Conservation (phyloP, 441 rosid genomes). For the Erodium texanum region DNA sequence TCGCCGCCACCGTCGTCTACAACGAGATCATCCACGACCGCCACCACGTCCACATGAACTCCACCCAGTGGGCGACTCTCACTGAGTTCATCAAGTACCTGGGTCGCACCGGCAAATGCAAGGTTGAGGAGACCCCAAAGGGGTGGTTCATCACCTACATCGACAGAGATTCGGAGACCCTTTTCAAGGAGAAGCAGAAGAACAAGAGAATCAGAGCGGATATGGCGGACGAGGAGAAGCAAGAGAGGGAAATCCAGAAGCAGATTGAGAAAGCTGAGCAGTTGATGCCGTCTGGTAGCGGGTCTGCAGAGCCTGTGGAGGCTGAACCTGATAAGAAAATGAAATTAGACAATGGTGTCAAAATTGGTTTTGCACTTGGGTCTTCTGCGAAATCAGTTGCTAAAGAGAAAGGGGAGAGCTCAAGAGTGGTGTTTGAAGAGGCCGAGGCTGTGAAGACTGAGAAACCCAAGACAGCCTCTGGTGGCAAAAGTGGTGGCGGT, state of each 20-base stretch:
- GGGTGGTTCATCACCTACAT: conserved; percentile 95
- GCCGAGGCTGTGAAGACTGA: conserved; percentile 31
- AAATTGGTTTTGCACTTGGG: conserved; percentile 63
- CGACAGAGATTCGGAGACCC: conserved; percentile 73
- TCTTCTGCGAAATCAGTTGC: conserved; percentile 17
- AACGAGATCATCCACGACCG: conserved; percentile 83
- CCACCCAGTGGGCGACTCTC: conserved; percentile 80
- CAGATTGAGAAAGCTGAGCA: conserved; percentile 78
- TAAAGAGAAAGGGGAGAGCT: conserved; percentile 45
- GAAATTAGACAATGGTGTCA: conserved; percentile 47
- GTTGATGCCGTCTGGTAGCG: conserved; percentile 12
- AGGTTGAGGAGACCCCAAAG: conserved; percentile 89
- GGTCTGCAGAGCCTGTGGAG: neutral
- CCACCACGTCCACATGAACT: conserved; percentile 84
- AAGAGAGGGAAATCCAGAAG: conserved; percentile 61
- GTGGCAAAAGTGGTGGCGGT: conserved; percentile 24
- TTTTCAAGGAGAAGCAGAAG: conserved; percentile 76
- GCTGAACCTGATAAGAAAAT: conserved; percentile 25
- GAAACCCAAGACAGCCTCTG: conserved; percentile 28
- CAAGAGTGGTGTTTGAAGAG: conserved; percentile 53
- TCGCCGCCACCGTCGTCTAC: conserved; percentile 90
- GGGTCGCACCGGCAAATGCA: conserved; percentile 76
- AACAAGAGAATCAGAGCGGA: conserved; percentile 70
- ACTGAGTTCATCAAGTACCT: conserved; percentile 80
- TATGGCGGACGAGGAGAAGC: conserved; percentile 82